Conservation (phyloP, 2,329 filamentous ascomycete genomes). For the Cryphonectria carpinicola region DNA sequence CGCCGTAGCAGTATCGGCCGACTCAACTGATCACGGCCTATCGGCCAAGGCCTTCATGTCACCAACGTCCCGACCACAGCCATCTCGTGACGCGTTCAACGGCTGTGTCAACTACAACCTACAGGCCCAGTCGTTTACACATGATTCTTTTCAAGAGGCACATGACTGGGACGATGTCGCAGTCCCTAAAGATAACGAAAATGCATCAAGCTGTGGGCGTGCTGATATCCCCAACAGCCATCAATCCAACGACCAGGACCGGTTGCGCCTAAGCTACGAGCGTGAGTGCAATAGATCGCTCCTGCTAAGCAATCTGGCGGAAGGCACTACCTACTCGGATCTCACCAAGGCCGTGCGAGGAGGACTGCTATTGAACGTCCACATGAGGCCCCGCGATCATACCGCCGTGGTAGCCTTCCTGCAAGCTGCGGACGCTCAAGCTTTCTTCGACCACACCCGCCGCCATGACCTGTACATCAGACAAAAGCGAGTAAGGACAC, state of each 20-base stretch:
- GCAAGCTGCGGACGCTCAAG: constrained; percentile 61
- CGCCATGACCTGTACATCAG: constrained; percentile 70
- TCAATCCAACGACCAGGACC: constrained; percentile 17
- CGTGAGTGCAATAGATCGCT: constrained; percentile 59
- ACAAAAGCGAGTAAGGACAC: constrained; percentile 62
- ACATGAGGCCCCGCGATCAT: constrained; percentile 61
- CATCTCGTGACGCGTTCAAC: neutral
- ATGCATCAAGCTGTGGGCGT: constrained; percentile 20
- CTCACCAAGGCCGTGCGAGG: constrained; percentile 68
- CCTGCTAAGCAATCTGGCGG: constrained; percentile 63
- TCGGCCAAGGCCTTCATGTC: neutral
- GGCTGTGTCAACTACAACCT: constrained; percentile 23
- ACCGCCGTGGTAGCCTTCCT: constrained; percentile 72
- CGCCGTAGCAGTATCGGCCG: neutral
- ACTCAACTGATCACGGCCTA: constrained; percentile 11
- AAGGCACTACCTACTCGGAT: constrained; percentile 66
- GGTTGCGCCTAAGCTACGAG: constrained; percentile 38
- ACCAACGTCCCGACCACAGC: neutral
- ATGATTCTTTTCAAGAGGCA: constrained; percentile 22
- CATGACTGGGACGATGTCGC: constrained; percentile 30
- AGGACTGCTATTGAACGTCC: constrained; percentile 71
- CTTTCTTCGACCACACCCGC: constrained; percentile 68
- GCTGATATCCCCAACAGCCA: constrained; percentile 28
- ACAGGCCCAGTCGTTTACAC: constrained; percentile 13
- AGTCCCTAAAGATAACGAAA: constrained; percentile 12